Percentiles rank a stretch among this genome's conserved stretches.
These are phyloP conservation scores for Vickermania ingenoplastis DNA, from an alignment of 208 protist genomes.

Conservation along the genomic window DNA sequence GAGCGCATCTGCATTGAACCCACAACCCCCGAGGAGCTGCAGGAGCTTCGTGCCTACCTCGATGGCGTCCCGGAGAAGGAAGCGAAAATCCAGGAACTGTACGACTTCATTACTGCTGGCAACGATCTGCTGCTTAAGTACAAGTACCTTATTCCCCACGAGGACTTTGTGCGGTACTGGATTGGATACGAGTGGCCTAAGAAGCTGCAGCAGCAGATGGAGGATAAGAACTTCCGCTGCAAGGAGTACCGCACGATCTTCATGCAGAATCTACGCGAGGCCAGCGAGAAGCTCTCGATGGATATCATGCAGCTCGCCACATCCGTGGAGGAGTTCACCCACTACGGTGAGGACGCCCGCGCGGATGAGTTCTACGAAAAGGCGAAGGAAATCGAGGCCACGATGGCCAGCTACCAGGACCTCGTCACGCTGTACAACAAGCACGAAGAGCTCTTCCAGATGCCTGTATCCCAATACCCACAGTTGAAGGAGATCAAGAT, in stretches of 20 bases:
- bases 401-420: constrained; percentile 61
- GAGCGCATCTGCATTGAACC: constrained; percentile 62
- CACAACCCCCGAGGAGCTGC: constrained; percentile 85
- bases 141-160: constrained; percentile 54
- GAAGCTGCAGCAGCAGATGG: constrained; percentile 80
- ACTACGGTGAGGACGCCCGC: constrained; percentile 73
- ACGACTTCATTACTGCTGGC: constrained; percentile 61
- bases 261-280: constrained; percentile 83
- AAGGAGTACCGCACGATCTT: constrained; percentile 88
- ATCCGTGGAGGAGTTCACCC: constrained; percentile 79
- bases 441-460: constrained; percentile 84
- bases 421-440: constrained; percentile 76
- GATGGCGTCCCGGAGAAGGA: constrained; percentile 65
- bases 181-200: constrained; percentile 86
- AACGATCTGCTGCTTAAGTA: constrained; percentile 82
- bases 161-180: constrained; percentile 81
- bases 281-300: constrained; percentile 73
- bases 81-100: constrained; percentile 56
- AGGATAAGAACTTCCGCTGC: constrained; percentile 84
- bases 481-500: constrained; percentile 80
- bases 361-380: constrained; percentile 87
- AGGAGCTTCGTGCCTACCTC: constrained; percentile 68
- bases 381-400: constrained; percentile 53
- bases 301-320: constrained; percentile 74
- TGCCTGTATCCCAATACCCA: constrained; percentile 78